Conservation (phyloP, 2,329 filamentous ascomycete species). For the Phoma herbarum region DNA sequence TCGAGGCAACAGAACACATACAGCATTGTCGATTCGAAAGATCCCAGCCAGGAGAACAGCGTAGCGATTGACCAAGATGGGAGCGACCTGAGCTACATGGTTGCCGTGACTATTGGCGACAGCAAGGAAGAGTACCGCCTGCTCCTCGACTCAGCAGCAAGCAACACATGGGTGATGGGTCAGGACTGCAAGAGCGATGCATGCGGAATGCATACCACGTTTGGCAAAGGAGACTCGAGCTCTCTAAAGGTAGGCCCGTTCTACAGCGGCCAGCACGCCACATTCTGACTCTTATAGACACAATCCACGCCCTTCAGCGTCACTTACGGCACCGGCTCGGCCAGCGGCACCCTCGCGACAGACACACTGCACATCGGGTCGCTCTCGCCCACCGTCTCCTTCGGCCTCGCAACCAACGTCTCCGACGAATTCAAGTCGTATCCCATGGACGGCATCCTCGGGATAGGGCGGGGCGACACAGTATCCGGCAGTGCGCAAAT, state of each 20-base stretch:
- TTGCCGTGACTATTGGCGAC: slow-evolving; percentile 59
- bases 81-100: slow-evolving; percentile 64
- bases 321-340: slow-evolving; percentile 78
- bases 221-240: slow-evolving; percentile 71
- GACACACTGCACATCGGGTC: slow-evolving; percentile 75
- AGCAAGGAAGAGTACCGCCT: slow-evolving; percentile 61
- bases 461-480: slow-evolving; percentile 69
- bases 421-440: slow-evolving; percentile 79
- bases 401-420: slow-evolving; percentile 76
- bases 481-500: slow-evolving; percentile 63
- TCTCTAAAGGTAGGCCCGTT: slow-evolving; percentile 59
- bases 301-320: slow-evolving; percentile 68
- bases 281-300: slow-evolving; percentile 42
- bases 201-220: slow-evolving; percentile 75
- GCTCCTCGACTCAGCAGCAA: slow-evolving; percentile 64
- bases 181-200: slow-evolving; percentile 70
- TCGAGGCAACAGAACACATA: slow-evolving; percentile 60
- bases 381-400: slow-evolving; percentile 69
- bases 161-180: slow-evolving; percentile 85
- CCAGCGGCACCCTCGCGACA: slow-evolving; percentile 70
- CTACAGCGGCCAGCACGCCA: not conserved
- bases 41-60: slow-evolving; percentile 54
- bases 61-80: slow-evolving; percentile 64
- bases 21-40: slow-evolving; percentile 49
- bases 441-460: slow-evolving; percentile 88